Conservation (phyloP, 176 grass and related monocot genomes). For the Guadua angustifolia region DNA sequence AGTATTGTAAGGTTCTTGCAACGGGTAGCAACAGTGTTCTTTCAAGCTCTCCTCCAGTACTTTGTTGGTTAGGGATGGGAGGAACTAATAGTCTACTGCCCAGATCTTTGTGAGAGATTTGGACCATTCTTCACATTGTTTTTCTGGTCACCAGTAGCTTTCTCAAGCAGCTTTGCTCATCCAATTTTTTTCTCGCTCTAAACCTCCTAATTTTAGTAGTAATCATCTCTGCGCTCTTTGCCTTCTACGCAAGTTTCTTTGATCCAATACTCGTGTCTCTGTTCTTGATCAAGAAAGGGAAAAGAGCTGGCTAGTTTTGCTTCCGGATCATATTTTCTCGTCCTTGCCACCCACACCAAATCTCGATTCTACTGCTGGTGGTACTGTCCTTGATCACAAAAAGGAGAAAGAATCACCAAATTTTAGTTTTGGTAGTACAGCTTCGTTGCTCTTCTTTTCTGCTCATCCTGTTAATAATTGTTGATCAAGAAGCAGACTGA, state of each 20-base stretch:
- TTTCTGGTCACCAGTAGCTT: constrained; percentile 22
- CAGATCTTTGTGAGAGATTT: constrained; percentile 1
- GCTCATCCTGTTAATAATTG: background rate
- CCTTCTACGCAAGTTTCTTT: background rate
- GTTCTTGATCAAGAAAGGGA: background rate
- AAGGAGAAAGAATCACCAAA: background rate
- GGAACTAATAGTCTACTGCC: background rate
- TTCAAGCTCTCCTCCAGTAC: background rate
- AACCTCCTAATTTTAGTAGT: background rate
- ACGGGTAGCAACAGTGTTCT: constrained; percentile 14
- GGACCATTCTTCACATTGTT: constrained; percentile 7
- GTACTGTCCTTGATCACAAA: constrained; percentile 8
- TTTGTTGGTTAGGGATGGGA: constrained; percentile 16
- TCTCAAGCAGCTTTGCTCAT: constrained; percentile 28
- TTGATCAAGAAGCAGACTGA: background rate
- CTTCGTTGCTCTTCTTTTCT: constrained; percentile 1
- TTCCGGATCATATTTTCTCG: background rate
- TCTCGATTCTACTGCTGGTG: constrained; percentile 5
- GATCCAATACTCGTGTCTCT: background rate
- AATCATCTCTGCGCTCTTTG: background rate
- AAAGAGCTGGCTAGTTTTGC: background rate
- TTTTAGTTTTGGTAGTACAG: background rate
- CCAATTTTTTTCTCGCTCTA: background rate
- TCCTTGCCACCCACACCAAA: background rate
- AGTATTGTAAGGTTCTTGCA: constrained; percentile 30